Evolutionary conservation across 352 stramenopile genomes (phyloP).

Genomic region (Globisporangium uncinulatum): DNA sequence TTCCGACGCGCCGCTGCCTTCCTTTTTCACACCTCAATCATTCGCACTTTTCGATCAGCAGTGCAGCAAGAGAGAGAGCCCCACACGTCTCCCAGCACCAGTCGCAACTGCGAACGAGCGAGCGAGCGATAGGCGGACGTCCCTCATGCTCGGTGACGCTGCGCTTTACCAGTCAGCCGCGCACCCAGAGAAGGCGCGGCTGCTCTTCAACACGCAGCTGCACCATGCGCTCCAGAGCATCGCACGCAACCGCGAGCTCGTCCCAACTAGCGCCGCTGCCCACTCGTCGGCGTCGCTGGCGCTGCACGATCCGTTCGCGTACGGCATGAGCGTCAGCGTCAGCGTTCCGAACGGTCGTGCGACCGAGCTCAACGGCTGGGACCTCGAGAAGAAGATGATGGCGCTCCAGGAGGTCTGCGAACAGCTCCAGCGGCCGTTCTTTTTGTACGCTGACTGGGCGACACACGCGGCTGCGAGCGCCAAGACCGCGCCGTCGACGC

Average conservation of each 20-base stretch:
- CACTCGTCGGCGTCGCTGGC: constrained; percentile 28
- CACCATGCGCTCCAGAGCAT: constrained; percentile 68
- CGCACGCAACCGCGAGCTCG: constrained; percentile 53
- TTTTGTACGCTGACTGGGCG: constrained; percentile 73
- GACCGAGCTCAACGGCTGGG: constrained; percentile 65
- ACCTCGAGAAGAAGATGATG: constrained; percentile 76
- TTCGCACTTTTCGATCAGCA: too few relatives aligned
- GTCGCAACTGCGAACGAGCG: background rate
- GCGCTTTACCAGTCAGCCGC: constrained; percentile 37
- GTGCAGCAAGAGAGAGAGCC: too few relatives aligned
- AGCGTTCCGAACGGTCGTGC: constrained; percentile 17
- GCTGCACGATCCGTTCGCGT: constrained; percentile 17
- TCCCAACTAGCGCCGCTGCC: constrained; percentile 11
- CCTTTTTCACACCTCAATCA: too few relatives aligned
- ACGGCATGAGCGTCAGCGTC: constrained; percentile 12
- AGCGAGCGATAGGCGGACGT: background rate
- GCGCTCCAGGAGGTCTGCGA: constrained; percentile 51
- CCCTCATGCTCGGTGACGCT: constrained; percentile 29
- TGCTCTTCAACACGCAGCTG: constrained; percentile 72
- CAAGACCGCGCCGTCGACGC: constrained; percentile 20
- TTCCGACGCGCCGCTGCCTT: too few relatives aligned
- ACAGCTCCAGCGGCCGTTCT: constrained; percentile 60
- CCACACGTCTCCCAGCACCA: background rate
- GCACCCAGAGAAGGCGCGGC: constrained; percentile 45
- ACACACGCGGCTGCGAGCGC: constrained; percentile 17